phyloP scores from a whole-genome alignment of 129 eudicot genomes.

The Arctium lappa region DNA sequence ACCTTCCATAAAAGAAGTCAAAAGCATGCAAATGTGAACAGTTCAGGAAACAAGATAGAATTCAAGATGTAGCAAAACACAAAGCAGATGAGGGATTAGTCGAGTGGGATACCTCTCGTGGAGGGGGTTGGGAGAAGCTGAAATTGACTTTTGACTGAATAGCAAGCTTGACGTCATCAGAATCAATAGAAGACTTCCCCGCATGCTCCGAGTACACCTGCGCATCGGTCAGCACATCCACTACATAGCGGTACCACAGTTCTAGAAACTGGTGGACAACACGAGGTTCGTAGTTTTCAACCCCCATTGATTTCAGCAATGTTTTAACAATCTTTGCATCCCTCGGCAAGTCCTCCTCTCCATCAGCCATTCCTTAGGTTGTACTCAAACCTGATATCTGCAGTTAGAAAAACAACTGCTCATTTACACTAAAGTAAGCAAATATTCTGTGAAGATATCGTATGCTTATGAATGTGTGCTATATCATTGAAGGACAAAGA shows the following conservation, averaged over 20 bases:
- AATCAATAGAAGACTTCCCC: constrained; percentile 70
- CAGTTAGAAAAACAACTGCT: background rate
- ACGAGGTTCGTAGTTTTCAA: constrained; percentile 80
- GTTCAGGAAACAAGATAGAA: background rate
- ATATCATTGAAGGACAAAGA: background rate
- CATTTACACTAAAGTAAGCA: background rate
- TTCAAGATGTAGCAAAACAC: background rate
- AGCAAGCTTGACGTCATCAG: constrained; percentile 87
- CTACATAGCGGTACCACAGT: constrained; percentile 81
- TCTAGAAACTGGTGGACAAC: constrained; percentile 88
- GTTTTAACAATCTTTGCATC: constrained; percentile 93
- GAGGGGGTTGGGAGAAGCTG: constrained; percentile 97
- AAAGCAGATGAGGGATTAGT: background rate
- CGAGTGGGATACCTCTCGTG: constrained; percentile 65
- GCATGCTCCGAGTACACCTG: constrained; percentile 94
- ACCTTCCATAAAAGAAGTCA: too few species aligned
- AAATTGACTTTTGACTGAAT: constrained; percentile 85
- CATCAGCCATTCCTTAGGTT: constrained; percentile 53
- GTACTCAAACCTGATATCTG: constrained; percentile 4
- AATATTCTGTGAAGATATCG: background rate
- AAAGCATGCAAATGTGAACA: background rate
- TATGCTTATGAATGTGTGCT: background rate
- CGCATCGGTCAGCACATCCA: constrained; percentile 82
- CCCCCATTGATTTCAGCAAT: constrained; percentile 80
- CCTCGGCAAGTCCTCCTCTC: constrained; percentile 80